A percentile compares a stretch with the other conserved stretches of the same genome.
Evolutionary conservation across 495 filamentous ascomycete genomes (phyloP).

Genomic region (Chaetomidium leptoderma): DNA sequence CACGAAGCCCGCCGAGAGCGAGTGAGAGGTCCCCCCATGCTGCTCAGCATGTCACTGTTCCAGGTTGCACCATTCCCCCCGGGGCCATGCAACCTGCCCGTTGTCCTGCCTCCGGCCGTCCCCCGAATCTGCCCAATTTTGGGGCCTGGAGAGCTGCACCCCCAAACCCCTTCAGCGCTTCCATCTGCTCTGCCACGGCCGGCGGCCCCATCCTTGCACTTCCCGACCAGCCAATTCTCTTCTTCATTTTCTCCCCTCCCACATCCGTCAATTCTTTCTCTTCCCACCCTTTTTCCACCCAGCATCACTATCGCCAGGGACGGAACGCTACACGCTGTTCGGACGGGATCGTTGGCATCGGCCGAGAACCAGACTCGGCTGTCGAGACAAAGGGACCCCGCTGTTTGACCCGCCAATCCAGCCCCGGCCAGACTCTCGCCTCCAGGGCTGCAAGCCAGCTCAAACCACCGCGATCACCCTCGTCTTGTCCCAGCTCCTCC

Average conservation of each 20-base stretch:
- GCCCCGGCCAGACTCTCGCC: no score
- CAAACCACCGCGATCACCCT: neutral
- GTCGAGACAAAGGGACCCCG: constrained; percentile 21
- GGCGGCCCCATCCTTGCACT: constrained; percentile 11
- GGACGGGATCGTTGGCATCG: constrained; percentile 8
- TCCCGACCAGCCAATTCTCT: constrained; percentile 12
- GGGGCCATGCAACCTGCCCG: no score
- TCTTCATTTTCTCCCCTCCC: constrained; percentile 9
- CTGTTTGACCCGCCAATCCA: constrained; percentile 9
- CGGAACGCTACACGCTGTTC: constrained; percentile 3
- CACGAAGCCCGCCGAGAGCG: constrained; percentile 22
- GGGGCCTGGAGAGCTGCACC: constrained; percentile 6
- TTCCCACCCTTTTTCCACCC: neutral
- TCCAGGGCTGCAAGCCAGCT: no score
- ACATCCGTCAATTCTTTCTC: neutral
- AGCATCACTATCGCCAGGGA: neutral
- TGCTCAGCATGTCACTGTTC: no score
- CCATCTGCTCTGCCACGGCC: constrained; percentile 7
- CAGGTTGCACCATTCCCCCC: no score
- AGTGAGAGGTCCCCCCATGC: constrained; percentile 7
- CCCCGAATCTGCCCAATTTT: constrained; percentile 7
- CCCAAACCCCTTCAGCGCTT: constrained; percentile 8
- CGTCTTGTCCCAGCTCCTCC: neutral
- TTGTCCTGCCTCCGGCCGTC: constrained; percentile 6
- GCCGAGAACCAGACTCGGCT: constrained; percentile 16